Evolutionary conservation across 306 rosid species (phyloP).

Genomic region (Crotalaria pallida): DNA sequence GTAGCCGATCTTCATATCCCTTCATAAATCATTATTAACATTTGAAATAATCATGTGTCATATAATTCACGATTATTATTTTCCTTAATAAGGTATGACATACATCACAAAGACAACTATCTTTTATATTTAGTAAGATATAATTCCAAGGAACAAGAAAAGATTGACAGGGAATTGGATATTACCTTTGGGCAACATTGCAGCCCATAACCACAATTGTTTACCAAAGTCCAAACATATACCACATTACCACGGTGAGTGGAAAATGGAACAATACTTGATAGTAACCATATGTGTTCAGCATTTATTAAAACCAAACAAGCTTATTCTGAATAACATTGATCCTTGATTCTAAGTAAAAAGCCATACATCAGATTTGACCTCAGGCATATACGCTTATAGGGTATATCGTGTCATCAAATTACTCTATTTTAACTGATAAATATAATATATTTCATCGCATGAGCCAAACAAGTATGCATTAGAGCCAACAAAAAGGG

Average conservation of each 20-base stretch:
- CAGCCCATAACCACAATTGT: background rate
- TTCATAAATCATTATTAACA: background rate
- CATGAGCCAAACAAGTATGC: background rate
- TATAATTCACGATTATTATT: background rate
- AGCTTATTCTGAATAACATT: background rate
- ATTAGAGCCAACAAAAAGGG: slow-evolving; percentile 8
- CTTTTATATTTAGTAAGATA: background rate
- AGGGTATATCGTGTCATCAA: background rate
- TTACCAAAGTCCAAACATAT: slow-evolving; percentile 13
- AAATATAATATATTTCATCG: background rate
- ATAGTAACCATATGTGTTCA: background rate
- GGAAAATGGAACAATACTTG: background rate
- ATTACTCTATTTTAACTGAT: slow-evolving; percentile 7
- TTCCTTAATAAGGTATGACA: background rate
- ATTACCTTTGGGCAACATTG: background rate
- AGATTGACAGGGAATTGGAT: background rate
- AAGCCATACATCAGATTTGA: background rate
- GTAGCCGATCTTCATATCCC: background rate
- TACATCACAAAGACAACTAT: background rate
- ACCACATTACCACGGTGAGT: background rate
- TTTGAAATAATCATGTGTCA: background rate
- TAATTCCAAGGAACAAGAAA: background rate
- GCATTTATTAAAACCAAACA: slow-evolving; percentile 3
- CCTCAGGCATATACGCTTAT: slow-evolving; percentile 7
- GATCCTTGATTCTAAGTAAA: slow-evolving; percentile 8